phyloP scores from a whole-genome alignment of 2,329 filamentous ascomycete genomes.

The Hymenoscyphus fraxineus region DNA sequence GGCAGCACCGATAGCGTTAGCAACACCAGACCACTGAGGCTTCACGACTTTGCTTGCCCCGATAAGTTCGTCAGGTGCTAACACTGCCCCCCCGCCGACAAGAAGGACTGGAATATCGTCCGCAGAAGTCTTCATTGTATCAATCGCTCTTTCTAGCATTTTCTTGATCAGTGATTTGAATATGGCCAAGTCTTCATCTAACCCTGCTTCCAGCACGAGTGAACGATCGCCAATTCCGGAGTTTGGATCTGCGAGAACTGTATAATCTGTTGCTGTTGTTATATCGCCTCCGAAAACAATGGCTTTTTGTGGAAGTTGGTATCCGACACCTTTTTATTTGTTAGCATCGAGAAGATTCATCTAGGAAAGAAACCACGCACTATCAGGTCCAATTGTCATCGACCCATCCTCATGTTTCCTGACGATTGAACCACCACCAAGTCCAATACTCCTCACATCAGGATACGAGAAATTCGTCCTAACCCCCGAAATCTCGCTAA shows the following conservation, averaged over 20 bases:
- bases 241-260: conserved; percentile 32
- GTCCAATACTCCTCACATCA: conserved; percentile 50
- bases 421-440: conserved; percentile 51
- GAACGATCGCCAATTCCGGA: conserved; percentile 16
- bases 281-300: conserved; percentile 50
- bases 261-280: conserved; percentile 51
- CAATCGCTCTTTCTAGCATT: conserved; percentile 50
- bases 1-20: conserved; percentile 58
- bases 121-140: conserved; percentile 53
- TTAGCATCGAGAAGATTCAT: too few species aligned
- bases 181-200: conserved; percentile 25
- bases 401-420: conserved; percentile 19
- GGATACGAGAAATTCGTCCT: conserved; percentile 56
- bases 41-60: conserved; percentile 48
- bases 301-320: conserved; percentile 45
- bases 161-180: conserved; percentile 21
- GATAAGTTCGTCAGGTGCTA: conserved; percentile 41
- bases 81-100: conserved; percentile 54
- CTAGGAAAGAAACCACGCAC: conserved; percentile 18
- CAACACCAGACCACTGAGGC: conserved; percentile 49
- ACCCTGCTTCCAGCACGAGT: conserved; percentile 7
- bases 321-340: conserved; percentile 39
- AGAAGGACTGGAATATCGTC: conserved; percentile 50
- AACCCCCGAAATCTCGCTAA: conserved; percentile 53
- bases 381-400: conserved; percentile 48